Evolutionary conservation across 257 asterid genomes (phyloP), one percentile per base, ranked within the genome.

Genomic region (Solanum clarkiae): DNA sequence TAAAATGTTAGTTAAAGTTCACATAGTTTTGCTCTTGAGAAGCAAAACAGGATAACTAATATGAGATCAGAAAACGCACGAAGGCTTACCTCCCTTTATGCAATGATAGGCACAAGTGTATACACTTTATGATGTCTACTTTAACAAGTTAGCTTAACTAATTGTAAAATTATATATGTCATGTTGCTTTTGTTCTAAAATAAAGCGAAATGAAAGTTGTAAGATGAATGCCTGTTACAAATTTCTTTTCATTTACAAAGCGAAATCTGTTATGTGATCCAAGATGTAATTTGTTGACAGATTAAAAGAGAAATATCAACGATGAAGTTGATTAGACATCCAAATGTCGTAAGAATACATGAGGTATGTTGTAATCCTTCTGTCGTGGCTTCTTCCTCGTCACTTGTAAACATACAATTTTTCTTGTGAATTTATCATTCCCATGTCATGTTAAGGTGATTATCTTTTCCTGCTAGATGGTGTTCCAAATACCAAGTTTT

Each of bases 281-380:
- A 20, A 2, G 22, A 59, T 45, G 56, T 71, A 62, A 17, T 29
- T 29, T 84, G 10, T 14, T n/a, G 53, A 84, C 94, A 92, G 98
- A 94, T 93, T 63, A 93, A 94, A 88, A 90, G 97, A 84, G 97
- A 94, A 88, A 94, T 94, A 85, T 92, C 97, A 44, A 93, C 96
- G 55, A 94, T 92, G 97, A 94, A 94, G 93, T 85, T 94, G 94
- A 92, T 94, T 90, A 93, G 89, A 85, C 98, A 94, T 88, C 97
- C 98, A 4, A 93, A 93, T 88, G 96, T 94, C 90, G 86, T 94
- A 8, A 91, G 89, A 81, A 89, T 94, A 72, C 87, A 88, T 75
- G 97, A 94, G 97, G 98, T 94, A 86, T 44, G 49, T 57, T 26
- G 56, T 18, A 45, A 3, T 51, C 70, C 40, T 49, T 12, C 24